Evolutionary conservation across 2,329 filamentous ascomycete species (phyloP).

Genomic region (Raffaelea albimanens): DNA sequence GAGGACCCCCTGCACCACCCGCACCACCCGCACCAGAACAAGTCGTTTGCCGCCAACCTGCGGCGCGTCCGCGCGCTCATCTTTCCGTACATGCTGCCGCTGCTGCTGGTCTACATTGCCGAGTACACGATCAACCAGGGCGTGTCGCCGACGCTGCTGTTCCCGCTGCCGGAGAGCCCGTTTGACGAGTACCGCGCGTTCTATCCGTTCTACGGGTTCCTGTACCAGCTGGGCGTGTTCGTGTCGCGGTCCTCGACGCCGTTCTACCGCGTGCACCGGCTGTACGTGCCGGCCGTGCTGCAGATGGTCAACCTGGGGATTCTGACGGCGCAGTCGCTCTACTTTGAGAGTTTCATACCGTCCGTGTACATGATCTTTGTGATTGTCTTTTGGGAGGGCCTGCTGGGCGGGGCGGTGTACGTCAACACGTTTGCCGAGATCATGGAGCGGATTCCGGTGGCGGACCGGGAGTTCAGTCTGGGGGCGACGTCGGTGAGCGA

Average conservation of each 20-base stretch:
- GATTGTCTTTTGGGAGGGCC: conserved; percentile 87
- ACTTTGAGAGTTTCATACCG: conserved; percentile 60
- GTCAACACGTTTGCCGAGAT: conserved; percentile 96
- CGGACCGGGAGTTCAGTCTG: conserved; percentile 84
- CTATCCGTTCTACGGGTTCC: conserved; percentile 88
- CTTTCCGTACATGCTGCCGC: conserved; percentile 75
- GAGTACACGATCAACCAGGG: conserved; percentile 98
- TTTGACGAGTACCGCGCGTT: conserved; percentile 78
- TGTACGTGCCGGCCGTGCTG: conserved; percentile 75
- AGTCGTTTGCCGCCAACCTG: conserved; percentile 41
- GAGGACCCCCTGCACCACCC: conserved; percentile 11
- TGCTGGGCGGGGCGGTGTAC: conserved; percentile 86
- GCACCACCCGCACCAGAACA: no score
- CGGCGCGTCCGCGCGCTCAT: conserved; percentile 61
- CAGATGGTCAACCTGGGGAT: conserved; percentile 71
- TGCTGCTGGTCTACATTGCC: conserved; percentile 85
- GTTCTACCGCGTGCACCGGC: conserved; percentile 68
- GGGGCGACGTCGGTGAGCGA: conserved; percentile 88
- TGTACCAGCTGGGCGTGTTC: conserved; percentile 94
- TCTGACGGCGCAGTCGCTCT: conserved; percentile 66
- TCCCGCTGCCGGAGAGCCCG: conserved; percentile 65
- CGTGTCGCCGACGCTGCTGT: conserved; percentile 80
- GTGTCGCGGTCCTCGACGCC: conserved; percentile 86
- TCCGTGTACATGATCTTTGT: conserved; percentile 77
- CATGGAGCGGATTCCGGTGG: conserved; percentile 65